A percentile compares a stretch with the other conserved stretches of the same genome.
These are phyloP conservation scores for Aspergillus persii DNA, from an alignment of 2,329 filamentous ascomycete genomes.

Conservation along the genomic window DNA sequence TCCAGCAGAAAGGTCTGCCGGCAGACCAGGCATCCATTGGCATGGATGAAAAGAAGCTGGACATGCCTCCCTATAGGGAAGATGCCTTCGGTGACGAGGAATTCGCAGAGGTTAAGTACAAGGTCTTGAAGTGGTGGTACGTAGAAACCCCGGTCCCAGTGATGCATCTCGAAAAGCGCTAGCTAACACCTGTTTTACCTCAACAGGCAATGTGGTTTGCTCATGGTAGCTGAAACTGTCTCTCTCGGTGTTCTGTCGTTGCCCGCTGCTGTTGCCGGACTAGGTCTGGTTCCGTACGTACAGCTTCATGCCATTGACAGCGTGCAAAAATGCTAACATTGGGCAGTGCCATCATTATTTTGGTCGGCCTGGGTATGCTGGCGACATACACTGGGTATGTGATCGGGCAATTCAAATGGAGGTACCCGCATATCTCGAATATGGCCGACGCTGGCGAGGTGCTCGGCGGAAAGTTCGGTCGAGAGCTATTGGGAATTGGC, in stretches of 20 bases:
- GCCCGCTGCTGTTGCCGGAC: slow-evolving; percentile 51
- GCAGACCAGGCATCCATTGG: slow-evolving; percentile 10
- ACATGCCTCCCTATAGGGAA: slow-evolving; percentile 19
- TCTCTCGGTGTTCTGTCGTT: slow-evolving; percentile 57
- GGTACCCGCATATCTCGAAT: slow-evolving; percentile 59
- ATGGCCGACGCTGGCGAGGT: slow-evolving; percentile 68
- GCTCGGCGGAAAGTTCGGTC: slow-evolving; percentile 59
- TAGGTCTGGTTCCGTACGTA: slow-evolving; percentile 53
- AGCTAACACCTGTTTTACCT: slow-evolving; percentile 30
- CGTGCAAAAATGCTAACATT: background rate
- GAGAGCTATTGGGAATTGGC: slow-evolving; percentile 61
- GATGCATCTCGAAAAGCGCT: background rate
- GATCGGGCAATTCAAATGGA: slow-evolving; percentile 58
- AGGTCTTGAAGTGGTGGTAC: slow-evolving; percentile 49
- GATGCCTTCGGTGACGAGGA: slow-evolving; percentile 44
- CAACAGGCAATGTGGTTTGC: slow-evolving; percentile 43
- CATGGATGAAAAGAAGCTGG: slow-evolving; percentile 22
- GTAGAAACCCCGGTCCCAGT: slow-evolving; percentile 7
- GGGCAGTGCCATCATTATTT: slow-evolving; percentile 50
- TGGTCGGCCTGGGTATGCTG: slow-evolving; percentile 53
- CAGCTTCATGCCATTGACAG: background rate
- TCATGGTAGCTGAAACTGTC: slow-evolving; percentile 61
- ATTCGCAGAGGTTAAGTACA: slow-evolving; percentile 49
- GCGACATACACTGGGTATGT: slow-evolving; percentile 62
- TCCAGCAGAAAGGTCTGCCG: slow-evolving; percentile 7